phyloP scores from a whole-genome alignment of 129 eudicot species.

The Cynara cardunculus region DNA sequence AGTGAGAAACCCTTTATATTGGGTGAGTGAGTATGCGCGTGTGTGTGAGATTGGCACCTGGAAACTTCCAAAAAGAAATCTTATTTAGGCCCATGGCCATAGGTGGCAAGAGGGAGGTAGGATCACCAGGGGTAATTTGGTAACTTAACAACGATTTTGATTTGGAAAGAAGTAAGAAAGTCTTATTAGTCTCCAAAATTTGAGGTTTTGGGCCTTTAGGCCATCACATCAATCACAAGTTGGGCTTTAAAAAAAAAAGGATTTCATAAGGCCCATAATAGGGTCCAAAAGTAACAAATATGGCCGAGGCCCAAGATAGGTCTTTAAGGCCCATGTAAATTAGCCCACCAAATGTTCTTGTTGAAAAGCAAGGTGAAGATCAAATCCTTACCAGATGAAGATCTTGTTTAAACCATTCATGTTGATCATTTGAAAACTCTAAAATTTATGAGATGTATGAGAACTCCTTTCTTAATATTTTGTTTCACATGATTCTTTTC shows the following conservation, averaged over 20 bases:
- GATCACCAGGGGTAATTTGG: constrained; percentile 11
- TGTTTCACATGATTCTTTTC: too few relatives aligned
- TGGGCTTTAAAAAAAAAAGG: background rate
- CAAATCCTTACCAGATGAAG: too few relatives aligned
- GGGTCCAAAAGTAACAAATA: background rate
- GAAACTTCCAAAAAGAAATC: constrained; percentile 34
- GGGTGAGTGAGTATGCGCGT: constrained; percentile 16
- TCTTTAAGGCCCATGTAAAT: background rate
- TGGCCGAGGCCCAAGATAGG: background rate
- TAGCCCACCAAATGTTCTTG: background rate
- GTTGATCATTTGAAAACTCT: too few relatives aligned
- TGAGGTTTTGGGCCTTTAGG: background rate
- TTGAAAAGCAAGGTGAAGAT: too few relatives aligned
- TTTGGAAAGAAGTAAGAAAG: background rate
- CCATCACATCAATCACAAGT: background rate
- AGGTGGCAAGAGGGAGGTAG: constrained; percentile 16
- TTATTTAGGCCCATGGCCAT: constrained; percentile 26
- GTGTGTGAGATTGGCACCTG: constrained; percentile 20
- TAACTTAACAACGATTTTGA: constrained; percentile 12
- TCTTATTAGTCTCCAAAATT: background rate
- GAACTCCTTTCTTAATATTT: too few relatives aligned
- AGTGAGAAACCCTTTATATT: constrained; percentile 11
- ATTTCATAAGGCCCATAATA: background rate
- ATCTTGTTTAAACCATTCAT: too few relatives aligned
- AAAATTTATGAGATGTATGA: too few relatives aligned